Base-by-base conservation (phyloP, 495 filamentous ascomycete genomes). In the Lophiostoma macrostomum region DNA sequence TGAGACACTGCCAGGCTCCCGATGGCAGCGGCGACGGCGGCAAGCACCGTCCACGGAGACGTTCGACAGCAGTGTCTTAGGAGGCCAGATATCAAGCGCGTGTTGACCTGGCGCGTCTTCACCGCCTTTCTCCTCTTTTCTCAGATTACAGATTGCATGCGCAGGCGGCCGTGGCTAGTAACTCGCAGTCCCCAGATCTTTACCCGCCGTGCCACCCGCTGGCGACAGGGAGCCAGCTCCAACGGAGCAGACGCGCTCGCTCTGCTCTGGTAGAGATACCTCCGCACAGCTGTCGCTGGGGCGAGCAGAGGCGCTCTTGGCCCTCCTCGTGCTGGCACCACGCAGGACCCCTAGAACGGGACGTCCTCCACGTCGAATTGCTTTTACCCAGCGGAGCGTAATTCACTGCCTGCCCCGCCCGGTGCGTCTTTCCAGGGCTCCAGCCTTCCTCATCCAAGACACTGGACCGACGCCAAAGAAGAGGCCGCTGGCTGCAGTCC, bases 151-250 rank as follows among this genome's bases (percentile, higher is more conserved):
- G 16, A 28, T 22, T n/a, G 29, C 31, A 46, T 54, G 41, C 42
- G 56, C 56, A 60, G 41, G 24, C 56, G 39, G 37, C 47, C 55
- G 47, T 52, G 47, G 47, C 55, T 54, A 41, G 50, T 54, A 31
- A 12, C 39, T 16, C 37, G 35, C 43, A 23, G 5, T 40, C 35
- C 45, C 36, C 42, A 40, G 43, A 38, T 40, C 39, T 45, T 24
- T 36, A 32, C 39, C 38, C 37, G 14, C 14, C 18, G 4, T n/a
- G n/a, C n/a, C n/a, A n/a, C n/a, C n/a, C n/a, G n/a, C n/a, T n/a
- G n/a, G n/a, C n/a, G n/a, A n/a, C n/a, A n/a, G n/a, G n/a, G n/a
- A n/a, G n/a, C n/a, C n/a, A n/a, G n/a, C n/a, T n/a, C n/a, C n/a
- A n/a, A n/a, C n/a, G n/a, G n/a, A n/a, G n/a, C n/a, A n/a, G n/a